A percentile compares a stretch with the other conserved stretches of the same genome.
These are phyloP conservation scores for Acrocalymma vagum DNA, from an alignment of 2,329 filamentous ascomycete species.

Conservation along the genomic window DNA sequence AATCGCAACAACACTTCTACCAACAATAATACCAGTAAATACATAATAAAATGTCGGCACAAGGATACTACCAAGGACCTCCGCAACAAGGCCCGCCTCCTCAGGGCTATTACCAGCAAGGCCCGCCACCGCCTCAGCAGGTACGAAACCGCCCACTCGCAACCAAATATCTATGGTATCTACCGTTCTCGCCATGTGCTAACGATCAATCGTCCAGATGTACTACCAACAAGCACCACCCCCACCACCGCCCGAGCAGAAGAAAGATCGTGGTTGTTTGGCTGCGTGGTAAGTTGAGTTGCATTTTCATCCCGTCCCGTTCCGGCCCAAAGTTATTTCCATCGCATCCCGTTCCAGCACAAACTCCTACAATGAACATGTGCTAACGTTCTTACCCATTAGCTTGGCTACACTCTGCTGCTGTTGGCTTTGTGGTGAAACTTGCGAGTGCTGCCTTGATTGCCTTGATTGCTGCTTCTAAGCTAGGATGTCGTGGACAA, in stretches of 20 bases:
- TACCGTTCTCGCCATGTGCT: too few species aligned
- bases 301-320: not conserved
- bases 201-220: slow-evolving; percentile 34
- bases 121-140: slow-evolving; percentile 40
- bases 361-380: not conserved
- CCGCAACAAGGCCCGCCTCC: slow-evolving; percentile 24
- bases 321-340: not conserved
- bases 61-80: slow-evolving; percentile 35
- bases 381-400: not conserved
- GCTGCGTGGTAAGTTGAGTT: slow-evolving; percentile 35
- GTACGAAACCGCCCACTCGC: too few species aligned
- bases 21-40: slow-evolving; percentile 26
- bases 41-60: slow-evolving; percentile 7
- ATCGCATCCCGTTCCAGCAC: not conserved
- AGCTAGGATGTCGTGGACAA: not conserved
- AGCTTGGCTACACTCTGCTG: slow-evolving; percentile 47
- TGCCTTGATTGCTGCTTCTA: slow-evolving; percentile 41
- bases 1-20: too few species aligned
- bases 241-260: slow-evolving; percentile 28
- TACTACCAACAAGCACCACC: slow-evolving; percentile 39
- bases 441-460: slow-evolving; percentile 46
- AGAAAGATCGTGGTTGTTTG: slow-evolving; percentile 44
- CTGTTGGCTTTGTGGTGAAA: slow-evolving; percentile 46
- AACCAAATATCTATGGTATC: too few species aligned
- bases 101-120: slow-evolving; percentile 35